These are phyloP conservation scores for Pezicula carpinea DNA, from an alignment of 2,329 filamentous ascomycete species.

Conservation along the genomic window DNA sequence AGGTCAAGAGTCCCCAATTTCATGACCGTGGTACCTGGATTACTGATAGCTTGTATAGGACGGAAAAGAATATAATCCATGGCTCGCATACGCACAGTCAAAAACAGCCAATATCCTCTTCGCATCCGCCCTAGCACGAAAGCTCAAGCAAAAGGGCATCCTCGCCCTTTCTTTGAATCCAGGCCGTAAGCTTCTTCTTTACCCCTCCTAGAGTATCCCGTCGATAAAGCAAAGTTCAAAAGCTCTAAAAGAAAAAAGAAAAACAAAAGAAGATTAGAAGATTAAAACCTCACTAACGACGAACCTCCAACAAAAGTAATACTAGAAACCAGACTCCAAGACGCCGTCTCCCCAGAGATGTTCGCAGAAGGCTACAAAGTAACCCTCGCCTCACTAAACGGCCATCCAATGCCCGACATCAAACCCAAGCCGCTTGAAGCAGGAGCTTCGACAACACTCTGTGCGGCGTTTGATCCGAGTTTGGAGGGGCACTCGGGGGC, in stretches of 20 bases:
- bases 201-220: too few relatives aligned
- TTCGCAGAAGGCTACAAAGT: constrained; percentile 1
- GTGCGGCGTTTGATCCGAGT: constrained; percentile 1
- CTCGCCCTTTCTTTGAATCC: constrained; percentile 29
- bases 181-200: constrained; percentile 11
- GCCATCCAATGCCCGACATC: background rate
- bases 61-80: constrained; percentile 20
- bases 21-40: too few relatives aligned
- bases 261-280: too few relatives aligned
- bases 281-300: background rate
- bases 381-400: background rate
- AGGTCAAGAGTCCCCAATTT: constrained; percentile 5
- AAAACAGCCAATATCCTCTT: constrained; percentile 39
- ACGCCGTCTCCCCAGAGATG: constrained; percentile 8
- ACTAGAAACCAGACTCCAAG: constrained; percentile 11
- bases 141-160: constrained; percentile 22
- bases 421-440: background rate
- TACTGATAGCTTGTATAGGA: background rate
- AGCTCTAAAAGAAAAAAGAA: too few relatives aligned
- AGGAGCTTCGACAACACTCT: background rate
- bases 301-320: constrained; percentile 4
- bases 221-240: too few relatives aligned
- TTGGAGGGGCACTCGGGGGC: background rate
- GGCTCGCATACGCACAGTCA: constrained; percentile 37
- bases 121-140: constrained; percentile 24